Base-by-base conservation (phyloP, 2,329 filamentous ascomycete species). In the Phaeosphaeria sp. region DNA sequence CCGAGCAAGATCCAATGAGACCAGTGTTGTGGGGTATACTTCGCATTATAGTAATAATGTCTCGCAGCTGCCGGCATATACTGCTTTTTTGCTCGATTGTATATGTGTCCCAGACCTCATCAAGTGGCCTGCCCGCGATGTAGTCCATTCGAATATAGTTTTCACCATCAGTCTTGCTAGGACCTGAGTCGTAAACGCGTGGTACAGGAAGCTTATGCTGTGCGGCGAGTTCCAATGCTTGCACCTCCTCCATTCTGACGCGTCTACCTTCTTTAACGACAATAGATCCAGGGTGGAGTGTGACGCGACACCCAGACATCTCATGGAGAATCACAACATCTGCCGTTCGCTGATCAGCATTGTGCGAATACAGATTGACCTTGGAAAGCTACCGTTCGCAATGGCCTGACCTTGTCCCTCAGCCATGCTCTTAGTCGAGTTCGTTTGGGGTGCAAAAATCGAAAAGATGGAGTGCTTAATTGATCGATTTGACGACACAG, bases 71-170 rank as follows among this genome's bases (percentile, higher is more conserved):
- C 18, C 30, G 18, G 45, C 52, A 56, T 24, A 64, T 55, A 39
- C 51, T 39, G 40, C 49, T 20, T 49, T 53, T 59, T 49, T 58
- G 51, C 21, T 51, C 55, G 21, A 7, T 42, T n/a, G 58, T 56
- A 51, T 58, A 51, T 20, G 11, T 48, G 5, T 48, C 51, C 58
- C 58, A 64, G 8, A 59, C 25, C 18, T n/a, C 18, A 18, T 56
- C 55, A 20, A 64, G 61, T 6, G 5, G 48, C 17, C 49, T 45
- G 13, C 61, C 61, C 4, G 36, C 33, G n/a, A 64, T 49, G 33
- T 53, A 64, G 42, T 61, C 55, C 55, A 61, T 64, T 36, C 44
- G 39, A 36, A 63, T 59, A n/a, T 13, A 46, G 24, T 17, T 21
- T 51, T 56, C 49, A n/a, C 57, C 53, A 33, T 56, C 49, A 20